These are phyloP conservation scores for Neofusicoccum cordaticola DNA, from an alignment of 2,329 filamentous ascomycete genomes.

Conservation along the genomic window DNA sequence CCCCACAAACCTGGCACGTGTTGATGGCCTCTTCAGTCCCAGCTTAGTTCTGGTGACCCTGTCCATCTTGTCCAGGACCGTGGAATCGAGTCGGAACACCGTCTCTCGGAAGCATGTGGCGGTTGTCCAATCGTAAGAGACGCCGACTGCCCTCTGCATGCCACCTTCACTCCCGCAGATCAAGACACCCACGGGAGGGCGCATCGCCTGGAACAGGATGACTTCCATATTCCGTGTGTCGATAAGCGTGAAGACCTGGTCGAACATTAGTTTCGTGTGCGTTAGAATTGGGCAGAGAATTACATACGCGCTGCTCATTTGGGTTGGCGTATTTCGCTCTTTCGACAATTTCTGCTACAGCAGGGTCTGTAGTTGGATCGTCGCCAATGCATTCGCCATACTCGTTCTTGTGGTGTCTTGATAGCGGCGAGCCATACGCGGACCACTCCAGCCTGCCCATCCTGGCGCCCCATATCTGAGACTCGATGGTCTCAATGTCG, in stretches of 20 bases:
- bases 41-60: conserved; percentile 32
- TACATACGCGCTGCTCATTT: conserved; percentile 26
- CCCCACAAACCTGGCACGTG: neutral
- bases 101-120: conserved; percentile 44
- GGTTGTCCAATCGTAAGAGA: conserved; percentile 46
- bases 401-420: conserved; percentile 29
- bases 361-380: conserved; percentile 31
- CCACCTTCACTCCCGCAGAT: conserved; percentile 46
- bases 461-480: conserved; percentile 33
- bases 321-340: conserved; percentile 24
- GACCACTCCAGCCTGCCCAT: conserved; percentile 38
- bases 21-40: conserved; percentile 23
- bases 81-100: conserved; percentile 43
- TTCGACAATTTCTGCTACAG: conserved; percentile 22
- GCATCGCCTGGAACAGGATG: conserved; percentile 39
- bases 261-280: no score
- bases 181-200: conserved; percentile 43
- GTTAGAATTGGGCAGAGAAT: neutral
- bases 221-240: conserved; percentile 45
- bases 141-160: conserved; percentile 46
- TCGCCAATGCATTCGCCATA: conserved; percentile 31
- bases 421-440: conserved; percentile 31
- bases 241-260: conserved; percentile 37
- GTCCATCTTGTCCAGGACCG: conserved; percentile 37
- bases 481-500: conserved; percentile 35